Evolutionary conservation across 768 basidiomycete species (phyloP), one percentile per base, ranked within the genome.

Genomic region (Tylopilus felleus): DNA sequence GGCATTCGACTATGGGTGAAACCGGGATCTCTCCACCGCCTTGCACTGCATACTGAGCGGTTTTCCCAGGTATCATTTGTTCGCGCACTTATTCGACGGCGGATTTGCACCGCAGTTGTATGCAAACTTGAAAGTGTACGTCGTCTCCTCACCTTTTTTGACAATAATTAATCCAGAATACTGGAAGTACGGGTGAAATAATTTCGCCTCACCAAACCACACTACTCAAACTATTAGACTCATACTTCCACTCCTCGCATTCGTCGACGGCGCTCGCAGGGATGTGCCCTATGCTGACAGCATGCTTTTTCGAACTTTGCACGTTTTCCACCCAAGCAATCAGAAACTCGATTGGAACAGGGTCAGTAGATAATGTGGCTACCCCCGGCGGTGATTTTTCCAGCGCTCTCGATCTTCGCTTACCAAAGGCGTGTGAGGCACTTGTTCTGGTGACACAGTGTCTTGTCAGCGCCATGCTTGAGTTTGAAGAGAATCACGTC

Each of bases 151-250:
- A 4, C 14, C 27, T 27, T 52, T 23, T 42, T 17, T 25, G 47
- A 31, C 6, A 40, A 47, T 36, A 39, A 27, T 47, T 65, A 13
- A 55, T 51, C 51, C 39, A 56, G 52, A 36, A 53, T 68, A 45
- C 53, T 49, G 56, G 46, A 66, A 90, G 90, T 53, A 56, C 72
- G 22, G 82, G 80, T 43, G 92, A 93, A 71, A 76, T 84, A 13
- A 80, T 94, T 38, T 83, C 90, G 6, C 90, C 93, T 0, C 85
- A 88, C 60, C 94, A 96, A 68, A 91, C 85, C 5, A 88, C 82
- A n/a, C 73, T 96, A 12, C 80, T 97, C 53, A 95, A 94, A 70
- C 75, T 96, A 16, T 74, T 94, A 13, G 94, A 96, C 66, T 88
- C 91, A 2, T 87, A 90, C 65, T 74, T 93, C 50, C 87, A 90